Percentiles rank a stretch among this genome's conserved stretches.
These are phyloP conservation scores for Parafenestella ontariensis DNA, from an alignment of 2,329 filamentous ascomycete genomes.

Conservation along the genomic window DNA sequence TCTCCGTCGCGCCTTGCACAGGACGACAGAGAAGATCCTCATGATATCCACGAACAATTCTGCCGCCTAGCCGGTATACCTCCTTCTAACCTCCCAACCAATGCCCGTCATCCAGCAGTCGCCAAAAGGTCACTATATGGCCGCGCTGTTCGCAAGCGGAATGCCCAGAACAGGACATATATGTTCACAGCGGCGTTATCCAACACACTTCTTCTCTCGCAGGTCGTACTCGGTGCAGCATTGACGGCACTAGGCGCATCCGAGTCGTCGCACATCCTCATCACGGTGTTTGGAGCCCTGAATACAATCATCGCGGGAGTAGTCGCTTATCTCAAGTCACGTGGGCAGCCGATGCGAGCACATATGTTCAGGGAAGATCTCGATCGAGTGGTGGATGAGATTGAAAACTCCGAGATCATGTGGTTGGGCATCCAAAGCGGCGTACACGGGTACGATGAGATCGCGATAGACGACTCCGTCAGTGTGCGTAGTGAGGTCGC, in stretches of 20 bases:
- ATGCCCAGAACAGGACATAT: slow-evolving; percentile 44
- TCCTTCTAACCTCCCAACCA: slow-evolving; percentile 24
- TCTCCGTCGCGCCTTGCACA: no score
- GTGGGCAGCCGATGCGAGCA: slow-evolving; percentile 51
- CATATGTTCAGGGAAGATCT: slow-evolving; percentile 52
- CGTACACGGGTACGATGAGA: slow-evolving; percentile 55
- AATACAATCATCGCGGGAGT: slow-evolving; percentile 53
- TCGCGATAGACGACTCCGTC: slow-evolving; percentile 49
- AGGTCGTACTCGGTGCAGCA: slow-evolving; percentile 51
- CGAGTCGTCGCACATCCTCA: slow-evolving; percentile 44
- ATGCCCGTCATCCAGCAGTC: slow-evolving; percentile 5
- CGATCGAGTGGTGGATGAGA: slow-evolving; percentile 51
- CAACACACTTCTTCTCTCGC: slow-evolving; percentile 48
- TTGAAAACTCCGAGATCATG: slow-evolving; percentile 52
- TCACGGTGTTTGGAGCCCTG: slow-evolving; percentile 50
- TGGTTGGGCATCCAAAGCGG: slow-evolving; percentile 53
- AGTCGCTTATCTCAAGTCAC: slow-evolving; percentile 50
- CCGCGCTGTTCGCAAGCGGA: slow-evolving; percentile 42
- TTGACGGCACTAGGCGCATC: slow-evolving; percentile 50
- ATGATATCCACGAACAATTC: slow-evolving; percentile 39
- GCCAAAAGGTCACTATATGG: slow-evolving; percentile 46
- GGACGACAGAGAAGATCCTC: not conserved
- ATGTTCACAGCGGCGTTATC: slow-evolving; percentile 46
- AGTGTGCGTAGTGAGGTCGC: slow-evolving; percentile 26
- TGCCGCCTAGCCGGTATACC: slow-evolving; percentile 42